Percentiles rank a stretch among this genome's conserved stretches.
phyloP scores from a whole-genome alignment of 2,329 filamentous ascomycete genomes.

The Didymella lethalis region DNA sequence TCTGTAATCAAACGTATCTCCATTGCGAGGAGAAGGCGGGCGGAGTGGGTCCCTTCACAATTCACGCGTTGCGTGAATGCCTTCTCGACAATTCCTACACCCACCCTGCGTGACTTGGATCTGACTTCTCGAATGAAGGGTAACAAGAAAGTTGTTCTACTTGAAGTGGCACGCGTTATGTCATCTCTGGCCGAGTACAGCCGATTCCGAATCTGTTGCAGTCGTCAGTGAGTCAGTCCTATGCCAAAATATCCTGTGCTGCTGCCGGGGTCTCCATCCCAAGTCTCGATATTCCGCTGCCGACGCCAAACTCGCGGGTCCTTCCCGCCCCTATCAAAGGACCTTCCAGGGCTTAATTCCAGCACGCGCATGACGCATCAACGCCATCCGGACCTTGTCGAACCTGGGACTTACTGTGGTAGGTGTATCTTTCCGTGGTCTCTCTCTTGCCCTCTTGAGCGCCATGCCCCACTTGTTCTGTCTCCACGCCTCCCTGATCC shows the following conservation, averaged over 20 bases:
- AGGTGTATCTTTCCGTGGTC: not conserved
- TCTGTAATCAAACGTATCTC: not conserved
- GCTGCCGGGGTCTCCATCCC: not conserved
- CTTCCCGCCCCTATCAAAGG: not conserved
- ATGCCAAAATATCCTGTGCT: not conserved
- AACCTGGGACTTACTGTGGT: not conserved
- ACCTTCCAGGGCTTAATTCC: not conserved
- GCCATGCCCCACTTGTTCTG: not conserved
- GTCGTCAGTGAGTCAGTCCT: not conserved
- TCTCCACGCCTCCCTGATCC: not conserved
- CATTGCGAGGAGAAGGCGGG: not conserved
- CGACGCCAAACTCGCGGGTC: not conserved
- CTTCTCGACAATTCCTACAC: not conserved
- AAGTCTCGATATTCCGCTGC: slow-evolving; percentile 7
- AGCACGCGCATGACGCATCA: not conserved
- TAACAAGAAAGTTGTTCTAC: slow-evolving; percentile 22
- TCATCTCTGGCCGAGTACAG: slow-evolving; percentile 15
- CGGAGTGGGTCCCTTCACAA: not conserved
- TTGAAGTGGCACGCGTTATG: slow-evolving; percentile 29
- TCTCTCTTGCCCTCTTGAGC: not conserved
- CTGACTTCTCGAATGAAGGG: slow-evolving; percentile 1
- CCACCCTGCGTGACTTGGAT: not conserved
- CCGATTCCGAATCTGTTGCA: slow-evolving; percentile 13
- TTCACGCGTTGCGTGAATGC: not conserved
- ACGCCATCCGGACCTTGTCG: not conserved